Evolutionary conservation across 495 filamentous ascomycete genomes (phyloP), one percentile per base, ranked within the genome.

Genomic region (Letharia columbiana): DNA sequence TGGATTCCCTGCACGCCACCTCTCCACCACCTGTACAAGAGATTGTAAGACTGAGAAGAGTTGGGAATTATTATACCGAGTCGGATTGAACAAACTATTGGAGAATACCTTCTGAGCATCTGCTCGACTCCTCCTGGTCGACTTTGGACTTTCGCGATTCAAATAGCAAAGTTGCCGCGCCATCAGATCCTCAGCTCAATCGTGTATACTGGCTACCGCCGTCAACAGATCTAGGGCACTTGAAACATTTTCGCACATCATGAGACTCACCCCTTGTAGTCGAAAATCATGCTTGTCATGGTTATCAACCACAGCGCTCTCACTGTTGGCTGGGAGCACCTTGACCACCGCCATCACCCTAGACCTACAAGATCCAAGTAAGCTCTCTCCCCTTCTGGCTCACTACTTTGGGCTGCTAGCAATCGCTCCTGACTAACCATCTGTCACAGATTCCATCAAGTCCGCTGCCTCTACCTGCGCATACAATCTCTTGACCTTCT

Each of bases 401-500:
- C 45, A 20, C 17, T 23, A 18, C 3, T 31, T 44, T 18, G 5
- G 10, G n/a, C 52, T 33, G 18, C 35, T 45, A 13, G 23, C 17
- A 37, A 11, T 40, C 12, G 3, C 3, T 7, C 37, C 58, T 28
- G 23, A 11, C 65, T 62, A 42, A 67, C 6, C 52, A 10, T 9
- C 3, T 9, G 8, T 41, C 61, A 17, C 61, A 84, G 81, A 75
- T 37, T 81, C 81, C 9, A 77, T 83, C 63, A 82, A 81, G 71
- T 68, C 70, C 18, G 80, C 78, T 3, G 77, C 80, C 2, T 72
- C 73, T 35, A 69, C 71, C 1, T 73, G 78, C 60, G 80, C 80
- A 10, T 71, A 75, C 49, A 77, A 76, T 64, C 80, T 84, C 77
- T 76, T 84, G 73, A 76, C 75, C 2, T 89, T 85, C 69, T 91